A percentile compares a stretch with the other conserved stretches of the same genome.
Conservation (phyloP, 345 rosid genomes). For the Eucalyptus erythrocorys region DNA sequence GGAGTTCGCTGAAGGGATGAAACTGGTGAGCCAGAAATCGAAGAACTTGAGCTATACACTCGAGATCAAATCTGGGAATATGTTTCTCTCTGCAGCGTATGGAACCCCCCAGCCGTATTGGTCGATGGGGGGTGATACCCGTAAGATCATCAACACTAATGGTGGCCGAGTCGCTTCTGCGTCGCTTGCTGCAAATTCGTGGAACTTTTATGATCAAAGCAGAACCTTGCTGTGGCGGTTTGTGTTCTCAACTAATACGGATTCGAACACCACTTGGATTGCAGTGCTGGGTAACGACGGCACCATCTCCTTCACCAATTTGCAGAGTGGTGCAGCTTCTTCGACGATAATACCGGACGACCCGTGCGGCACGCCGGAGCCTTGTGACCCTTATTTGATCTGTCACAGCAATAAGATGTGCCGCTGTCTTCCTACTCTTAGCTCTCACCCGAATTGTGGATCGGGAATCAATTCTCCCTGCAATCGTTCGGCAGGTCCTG, state of each 20-base stretch:
- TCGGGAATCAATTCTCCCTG: slow-evolving; percentile 19
- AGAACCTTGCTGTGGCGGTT: slow-evolving; percentile 24
- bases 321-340: neutral
- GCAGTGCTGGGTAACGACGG: slow-evolving; percentile 22
- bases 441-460: slow-evolving; percentile 6
- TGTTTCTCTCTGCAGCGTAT: slow-evolving; percentile 24
- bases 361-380: slow-evolving; percentile 28
- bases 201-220: slow-evolving; percentile 34
- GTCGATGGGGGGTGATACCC: slow-evolving; percentile 20
- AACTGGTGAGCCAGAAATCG: slow-evolving; percentile 9
- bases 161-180: slow-evolving; percentile 16
- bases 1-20: slow-evolving; percentile 23
- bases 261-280: slow-evolving; percentile 33
- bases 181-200: slow-evolving; percentile 19
- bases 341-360: slow-evolving; percentile 16
- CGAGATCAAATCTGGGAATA: slow-evolving; percentile 19
- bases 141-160: slow-evolving; percentile 5
- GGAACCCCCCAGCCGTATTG: slow-evolving; percentile 36
- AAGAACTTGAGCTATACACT: slow-evolving; percentile 12
- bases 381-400: slow-evolving; percentile 15
- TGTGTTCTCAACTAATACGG: slow-evolving; percentile 9
- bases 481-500: neutral
- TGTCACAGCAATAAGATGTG: slow-evolving; percentile 19
- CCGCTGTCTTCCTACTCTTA: slow-evolving; percentile 23
- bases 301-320: slow-evolving; percentile 15